Evolutionary conservation across 495 filamentous ascomycete genomes (phyloP), one percentile per base, ranked within the genome.

Genomic region (Pyronema domesticum): DNA sequence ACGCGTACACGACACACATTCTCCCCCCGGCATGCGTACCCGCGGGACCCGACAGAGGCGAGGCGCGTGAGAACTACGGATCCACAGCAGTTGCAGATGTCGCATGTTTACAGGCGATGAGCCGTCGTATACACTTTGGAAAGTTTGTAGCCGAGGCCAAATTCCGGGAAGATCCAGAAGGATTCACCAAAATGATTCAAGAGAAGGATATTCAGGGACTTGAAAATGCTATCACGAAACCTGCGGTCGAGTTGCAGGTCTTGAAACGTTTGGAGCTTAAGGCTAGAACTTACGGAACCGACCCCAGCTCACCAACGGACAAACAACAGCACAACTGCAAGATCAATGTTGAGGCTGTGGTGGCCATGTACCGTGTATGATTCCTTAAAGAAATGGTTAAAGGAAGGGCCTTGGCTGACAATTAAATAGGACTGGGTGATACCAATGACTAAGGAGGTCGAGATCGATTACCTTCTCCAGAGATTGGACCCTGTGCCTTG

Each of bases 81-180:
- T 94, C 86, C 0, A 74, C 89, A 5, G 91, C 88, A 0, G 94
- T 86, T 0, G 85, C 81, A 67, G 93, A 99, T 69, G 91, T 99
- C 34, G 73, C 76, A 34, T 89, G 84, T 63, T 71, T 99, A 50
- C 93, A 99, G 72, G 85, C 93, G 13, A 72, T 99, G 9, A 94
- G 87, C 43, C 75, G 89, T 14, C 75, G 93, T 46, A 86, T 99
- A 57, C 93, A 99, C 68, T 99, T 95, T 69, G 93, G 93, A 54
- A 99, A 95, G 73, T 95, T 95, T 64, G 93, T 99, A 4, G 93
- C 93, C 9, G 93, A 99, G 73, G 81, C 85, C n/a, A 99, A 99
- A 73, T 99, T 95, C 68, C 78, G 75, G 61, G 78, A 83, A 55
- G 86, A 95, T 60, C 76, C 80, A 33, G 85, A 89, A 60, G 71